Conservation (phyloP, 2,329 filamentous ascomycete genomes). For the Sclerotinia borealis region DNA sequence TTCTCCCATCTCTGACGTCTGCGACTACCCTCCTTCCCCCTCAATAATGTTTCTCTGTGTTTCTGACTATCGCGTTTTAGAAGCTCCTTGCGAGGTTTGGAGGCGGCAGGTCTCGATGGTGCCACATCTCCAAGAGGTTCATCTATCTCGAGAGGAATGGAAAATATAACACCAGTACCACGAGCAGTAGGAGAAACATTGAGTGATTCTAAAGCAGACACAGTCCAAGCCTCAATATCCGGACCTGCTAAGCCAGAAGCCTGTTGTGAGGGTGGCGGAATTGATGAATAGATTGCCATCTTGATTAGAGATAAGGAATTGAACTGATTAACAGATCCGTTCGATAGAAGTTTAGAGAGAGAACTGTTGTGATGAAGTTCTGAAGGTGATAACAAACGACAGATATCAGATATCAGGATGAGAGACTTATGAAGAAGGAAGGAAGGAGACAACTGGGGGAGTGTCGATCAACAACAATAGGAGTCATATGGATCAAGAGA, state of each 20-base stretch:
- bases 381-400: not conserved
- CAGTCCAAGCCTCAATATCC: constrained; percentile 64
- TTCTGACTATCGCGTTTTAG: constrained; percentile 55
- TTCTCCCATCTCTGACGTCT: constrained; percentile 93
- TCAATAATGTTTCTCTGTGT: constrained; percentile 49
- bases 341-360: not conserved
- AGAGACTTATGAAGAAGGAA: not conserved
- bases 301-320: constrained; percentile 14
- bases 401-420: not conserved
- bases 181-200: constrained; percentile 50
- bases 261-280: constrained; percentile 43
- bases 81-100: constrained; percentile 28
- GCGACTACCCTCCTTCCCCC: constrained; percentile 85
- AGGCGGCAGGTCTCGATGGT: constrained; percentile 29
- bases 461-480: not conserved
- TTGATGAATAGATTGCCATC: constrained; percentile 49
- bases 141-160: constrained; percentile 67
- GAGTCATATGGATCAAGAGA: not conserved
- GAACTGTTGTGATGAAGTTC: not conserved
- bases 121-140: constrained; percentile 20
- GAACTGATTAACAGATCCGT: not conserved
- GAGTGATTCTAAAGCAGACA: constrained; percentile 49
- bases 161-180: constrained; percentile 57
- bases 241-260: constrained; percentile 33
- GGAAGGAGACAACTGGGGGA: not conserved